Evolutionary conservation across 2,329 filamentous ascomycete genomes (phyloP).

Genomic region (Harringtonia aguacate): DNA sequence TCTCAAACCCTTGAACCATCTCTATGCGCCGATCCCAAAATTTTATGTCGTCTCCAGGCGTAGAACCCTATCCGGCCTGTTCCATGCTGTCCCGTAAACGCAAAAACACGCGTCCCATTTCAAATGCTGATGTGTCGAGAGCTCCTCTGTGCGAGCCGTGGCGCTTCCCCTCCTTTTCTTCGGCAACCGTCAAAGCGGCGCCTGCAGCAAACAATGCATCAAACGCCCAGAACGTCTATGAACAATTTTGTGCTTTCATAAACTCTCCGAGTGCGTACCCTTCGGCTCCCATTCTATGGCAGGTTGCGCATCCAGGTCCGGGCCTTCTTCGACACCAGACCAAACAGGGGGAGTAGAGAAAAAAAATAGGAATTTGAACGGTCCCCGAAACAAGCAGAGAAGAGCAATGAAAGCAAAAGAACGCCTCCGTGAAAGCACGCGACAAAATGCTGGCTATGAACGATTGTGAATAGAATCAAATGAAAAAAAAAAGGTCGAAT

Average conservation of each 20-base stretch:
- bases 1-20: not conserved
- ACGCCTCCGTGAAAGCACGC: not conserved
- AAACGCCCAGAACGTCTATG: no score
- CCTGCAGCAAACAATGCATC: no score
- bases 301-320: no score
- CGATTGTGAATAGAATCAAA: not conserved
- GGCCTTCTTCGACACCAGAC: no score
- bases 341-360: no score
- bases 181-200: not conserved
- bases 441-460: conserved; percentile 7
- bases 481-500: not conserved
- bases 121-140: not conserved
- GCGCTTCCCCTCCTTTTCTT: not conserved
- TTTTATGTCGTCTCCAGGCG: not conserved
- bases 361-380: no score
- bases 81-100: not conserved
- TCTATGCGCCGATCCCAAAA: not conserved
- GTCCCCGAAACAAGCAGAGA: no score
- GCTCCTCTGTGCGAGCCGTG: not conserved
- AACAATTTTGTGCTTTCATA: no score
- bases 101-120: not conserved
- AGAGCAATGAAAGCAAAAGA: no score
- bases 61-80: not conserved
- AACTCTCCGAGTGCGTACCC: no score
- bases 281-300: no score